Evolutionary conservation across 106 monocot genomes (phyloP), one percentile per base, ranked within the genome.

Genomic region (Dendrobium catenatum): DNA sequence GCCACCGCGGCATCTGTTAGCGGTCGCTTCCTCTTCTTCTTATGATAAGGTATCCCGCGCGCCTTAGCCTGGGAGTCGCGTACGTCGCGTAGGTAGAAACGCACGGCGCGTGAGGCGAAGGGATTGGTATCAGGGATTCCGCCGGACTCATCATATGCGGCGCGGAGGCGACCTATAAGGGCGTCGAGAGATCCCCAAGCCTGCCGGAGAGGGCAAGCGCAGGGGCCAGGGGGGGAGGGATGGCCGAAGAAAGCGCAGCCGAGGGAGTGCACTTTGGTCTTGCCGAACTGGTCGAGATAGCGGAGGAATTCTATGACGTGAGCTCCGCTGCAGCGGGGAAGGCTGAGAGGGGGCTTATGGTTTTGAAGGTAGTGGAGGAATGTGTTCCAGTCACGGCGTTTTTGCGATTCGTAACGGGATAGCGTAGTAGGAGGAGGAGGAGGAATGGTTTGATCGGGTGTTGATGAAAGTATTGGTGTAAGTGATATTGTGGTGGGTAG

Each of bases 351-450:
- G 13, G 86, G 89, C 74, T 78, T 82, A 82, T 90, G 87, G 77
- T 90, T 88, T 10, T 77, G 83, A 26, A 90, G 90, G 83, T 90
- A 90, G 79, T 86, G 90, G 17, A 88, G 75, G 80, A 90, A 90
- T 27, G 90, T 86, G 86, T 87, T 86, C 90, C 90, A 90, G 88
- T 90, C 90, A 11, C 90, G 83, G 18, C 90, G 83, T 78, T 90
- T 90, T 78, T 90, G 90, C 20, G 88, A 85, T 81, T 90, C 90
- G 85, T 90, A 90, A 31, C 86, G 79, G 80, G 51, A 51, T 51
- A 51, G 51, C 15, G 51, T 13, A 17, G 51, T 16, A 51, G 15
- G 51, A 13, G 51, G 13, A 51, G 51, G 46, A 46, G 46, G 8
- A 46, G 6, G 13, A 13, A 51, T 51, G 51, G 51, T 51, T 51